A percentile compares a stretch with the other conserved stretches of the same genome.
These are phyloP conservation scores for Hyphopichia pseudoburtonii DNA, from an alignment of 1,139 yeast species.

Conservation along the genomic window DNA sequence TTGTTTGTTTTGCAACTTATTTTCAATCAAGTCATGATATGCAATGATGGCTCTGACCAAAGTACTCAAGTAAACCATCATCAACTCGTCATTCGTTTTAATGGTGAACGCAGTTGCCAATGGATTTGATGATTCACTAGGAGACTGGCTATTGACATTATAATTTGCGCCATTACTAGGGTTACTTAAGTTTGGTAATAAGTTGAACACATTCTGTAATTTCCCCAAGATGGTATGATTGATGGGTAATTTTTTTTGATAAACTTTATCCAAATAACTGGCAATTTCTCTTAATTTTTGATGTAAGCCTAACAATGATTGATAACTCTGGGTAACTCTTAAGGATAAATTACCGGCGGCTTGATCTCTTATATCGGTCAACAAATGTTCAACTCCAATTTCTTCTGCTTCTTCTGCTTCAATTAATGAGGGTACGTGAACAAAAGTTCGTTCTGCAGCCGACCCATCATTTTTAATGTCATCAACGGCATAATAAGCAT, in stretches of 20 bases:
- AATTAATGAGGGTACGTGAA: conserved; percentile 87
- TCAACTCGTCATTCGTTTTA: conserved; percentile 92
- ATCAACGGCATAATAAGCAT: conserved; percentile 91
- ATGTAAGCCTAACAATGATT: conserved; percentile 83
- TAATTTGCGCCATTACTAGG: conserved; percentile 15
- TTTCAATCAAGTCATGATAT: conserved; percentile 94
- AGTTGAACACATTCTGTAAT: conserved; percentile 90
- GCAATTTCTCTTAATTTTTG: conserved; percentile 80
- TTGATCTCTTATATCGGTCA: conserved; percentile 93
- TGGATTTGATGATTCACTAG: conserved; percentile 36
- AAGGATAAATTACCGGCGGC: conserved; percentile 93
- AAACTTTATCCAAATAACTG: conserved; percentile 73
- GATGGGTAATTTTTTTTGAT: conserved; percentile 71
- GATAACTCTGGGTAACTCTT: conserved; percentile 83
- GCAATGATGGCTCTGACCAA: conserved; percentile 94
- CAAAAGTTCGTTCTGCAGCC: conserved; percentile 86
- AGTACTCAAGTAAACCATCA: conserved; percentile 88
- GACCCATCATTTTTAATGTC: conserved; percentile 98
- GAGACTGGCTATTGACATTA: conserved; percentile 15
- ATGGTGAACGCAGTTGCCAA: conserved; percentile 81
- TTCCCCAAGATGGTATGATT: conserved; percentile 90
- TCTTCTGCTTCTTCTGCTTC: conserved; percentile 99
- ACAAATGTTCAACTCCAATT: conserved; percentile 94
- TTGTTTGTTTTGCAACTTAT: conserved; percentile 81
- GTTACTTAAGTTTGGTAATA: conserved; percentile 76